Base-by-base conservation (phyloP, 441 rosid species). In the Sinapis alba region DNA sequence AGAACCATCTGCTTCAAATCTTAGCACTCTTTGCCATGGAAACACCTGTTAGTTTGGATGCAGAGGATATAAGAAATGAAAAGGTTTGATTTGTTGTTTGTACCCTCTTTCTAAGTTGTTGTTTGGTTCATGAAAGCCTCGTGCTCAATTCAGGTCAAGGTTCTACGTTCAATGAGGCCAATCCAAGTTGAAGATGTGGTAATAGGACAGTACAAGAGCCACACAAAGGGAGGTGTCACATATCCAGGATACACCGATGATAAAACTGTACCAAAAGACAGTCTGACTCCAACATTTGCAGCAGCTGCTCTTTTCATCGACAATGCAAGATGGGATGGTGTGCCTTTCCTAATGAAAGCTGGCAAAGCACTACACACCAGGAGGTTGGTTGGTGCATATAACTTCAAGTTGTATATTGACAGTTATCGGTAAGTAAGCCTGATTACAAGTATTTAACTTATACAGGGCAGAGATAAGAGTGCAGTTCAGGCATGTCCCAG, bases 21-120 rank as follows among this genome's bases (percentile, higher is more conserved):
- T 86, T 94, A 38, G 97, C 99, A 15, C 90, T 94, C 54, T 94
- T 92, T 64, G 98, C 98, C 23, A 94, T 92, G 99, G 99, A 94
- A 85, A 89, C 99, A 18, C 99, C 99, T 11, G 99, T 92, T 69
- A 94, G 97, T 82, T 83, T 94, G 86, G 98, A 92, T 81, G 98
- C 97, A 21, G 97, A 94, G 79, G 98, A 94, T 76, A 87, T 89
- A 70, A 84, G 98, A 79, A 90, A 92, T n/a, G 96, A 90, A 78
- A 92, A 90, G 94, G 96, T 92, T 21, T 62, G 15, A 9, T 8
- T 11, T 20, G 21, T 13, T 26, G 34, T 30, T 18, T 28, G 23
- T 38, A 4, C 6, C 47, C 5, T 3, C 21, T 34, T 21, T 56
- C 26, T 23, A 12, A 6, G 5, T 27, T 70, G 28, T n/a, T 6